Percentiles rank a stretch among this genome's conserved stretches.
Evolutionary conservation across 257 asterid species (phyloP).

Genomic region (Datura wrightii): DNA sequence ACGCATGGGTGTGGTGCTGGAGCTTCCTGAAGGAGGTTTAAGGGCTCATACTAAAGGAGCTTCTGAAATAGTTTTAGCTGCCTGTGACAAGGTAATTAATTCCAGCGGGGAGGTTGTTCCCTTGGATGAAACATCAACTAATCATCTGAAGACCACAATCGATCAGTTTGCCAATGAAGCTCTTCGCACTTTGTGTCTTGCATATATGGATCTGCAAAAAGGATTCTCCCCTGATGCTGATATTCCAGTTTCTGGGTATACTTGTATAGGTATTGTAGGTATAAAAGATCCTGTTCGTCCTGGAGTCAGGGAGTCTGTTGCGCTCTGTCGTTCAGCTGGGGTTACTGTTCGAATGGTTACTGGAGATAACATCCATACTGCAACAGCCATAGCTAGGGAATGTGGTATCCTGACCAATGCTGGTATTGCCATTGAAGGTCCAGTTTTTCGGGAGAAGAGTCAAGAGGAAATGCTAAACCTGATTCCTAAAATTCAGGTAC

Average conservation of each 20-base stretch:
- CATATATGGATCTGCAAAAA: slow-evolving; percentile 68
- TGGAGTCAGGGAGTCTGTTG: slow-evolving; percentile 89
- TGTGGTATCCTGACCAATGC: slow-evolving; percentile 95
- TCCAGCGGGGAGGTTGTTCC: slow-evolving; percentile 68
- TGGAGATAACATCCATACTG: slow-evolving; percentile 92
- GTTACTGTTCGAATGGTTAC: slow-evolving; percentile 93
- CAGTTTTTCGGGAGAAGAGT: slow-evolving; percentile 80
- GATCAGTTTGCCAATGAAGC: slow-evolving; percentile 81
- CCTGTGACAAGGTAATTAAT: slow-evolving; percentile 70
- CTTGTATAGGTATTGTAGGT: slow-evolving; percentile 79
- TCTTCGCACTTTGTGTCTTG: slow-evolving; percentile 85
- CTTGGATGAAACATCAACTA: slow-evolving; percentile 52
- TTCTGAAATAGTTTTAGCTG: slow-evolving; percentile 79
- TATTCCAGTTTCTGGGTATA: slow-evolving; percentile 75
- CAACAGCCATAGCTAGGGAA: slow-evolving; percentile 92
- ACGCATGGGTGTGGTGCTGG: slow-evolving; percentile 80
- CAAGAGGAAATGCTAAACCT: slow-evolving; percentile 69
- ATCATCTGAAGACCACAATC: slow-evolving; percentile 53
- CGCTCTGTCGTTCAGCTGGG: slow-evolving; percentile 90
- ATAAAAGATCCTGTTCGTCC: slow-evolving; percentile 96
- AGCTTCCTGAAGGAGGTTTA: slow-evolving; percentile 67
- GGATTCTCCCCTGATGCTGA: slow-evolving; percentile 58
- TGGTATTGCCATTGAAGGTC: slow-evolving; percentile 94
- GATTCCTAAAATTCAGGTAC: slow-evolving; percentile 89
- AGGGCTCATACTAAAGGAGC: slow-evolving; percentile 90